Evolutionary conservation across 805 yeast species (phyloP), one percentile per base, ranked within the genome.

Genomic region (Saturnispora quitensis): DNA sequence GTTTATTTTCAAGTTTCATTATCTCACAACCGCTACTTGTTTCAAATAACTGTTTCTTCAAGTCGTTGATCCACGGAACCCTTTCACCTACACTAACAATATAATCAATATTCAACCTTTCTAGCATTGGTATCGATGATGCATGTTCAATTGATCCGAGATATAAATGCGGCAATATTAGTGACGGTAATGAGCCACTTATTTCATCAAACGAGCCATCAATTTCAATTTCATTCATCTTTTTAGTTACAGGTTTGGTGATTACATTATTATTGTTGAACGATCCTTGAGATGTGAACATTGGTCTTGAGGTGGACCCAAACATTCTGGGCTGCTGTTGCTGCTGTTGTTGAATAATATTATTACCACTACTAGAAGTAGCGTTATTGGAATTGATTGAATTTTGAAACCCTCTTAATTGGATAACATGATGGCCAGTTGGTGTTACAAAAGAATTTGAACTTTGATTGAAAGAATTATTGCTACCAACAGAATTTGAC

Each of bases 101-200:
- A 52, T 86, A 78, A 17, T 74, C 76, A 52, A 91, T 88, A 0
- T 87, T 89, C 12, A 91, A 68, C 51, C 74, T 75, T 28, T 70
- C 66, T 50, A 91, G 69, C 56, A 91, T 66, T 2, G 80, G 77
- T 5, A 84, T 74, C 56, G 82, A 78, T 52, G 81, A 81, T 4
- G 97, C 97, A 68, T 91, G 97, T 45, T 69, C 77, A 50, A 89
- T 70, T 3, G 93, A 83, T 0, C 98, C 98, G 50, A 91, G 71
- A 61, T 89, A 91, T 55, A 91, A 66, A 65, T 90, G 90, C 1
- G 91, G 86, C 50, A 90, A 67, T 4, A 91, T 84, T 49, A 86
- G 71, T 0, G 97, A 89, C 1, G 98, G 98, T 24, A 91, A 63
- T 2, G 95, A 74, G 24, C 97, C 89, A 62, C 55, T 57, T 36